Evolutionary conservation across 2,329 filamentous ascomycete species (phyloP), one percentile per base, ranked within the genome.

Genomic region (Venturia effusa): DNA sequence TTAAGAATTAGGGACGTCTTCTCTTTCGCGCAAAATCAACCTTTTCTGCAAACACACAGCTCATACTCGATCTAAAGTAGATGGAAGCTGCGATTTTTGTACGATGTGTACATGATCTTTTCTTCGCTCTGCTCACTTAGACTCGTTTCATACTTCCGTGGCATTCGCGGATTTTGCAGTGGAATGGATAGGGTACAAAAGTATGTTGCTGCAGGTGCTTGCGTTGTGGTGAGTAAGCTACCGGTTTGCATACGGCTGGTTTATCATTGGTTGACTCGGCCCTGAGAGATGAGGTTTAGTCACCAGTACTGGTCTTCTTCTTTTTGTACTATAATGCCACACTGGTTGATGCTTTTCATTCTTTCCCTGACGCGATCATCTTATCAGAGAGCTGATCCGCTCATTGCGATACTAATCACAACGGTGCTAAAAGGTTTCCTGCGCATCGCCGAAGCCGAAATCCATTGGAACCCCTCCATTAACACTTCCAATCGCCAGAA

Each of bases 1-100:
- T 84, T 66, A 78, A 77, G 72, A 81, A 79, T 71, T 81, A 61
- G 61, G 40, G 5, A n/a, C 6, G 3, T 59, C 27, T 57, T 30
- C 54, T 22, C 19, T 57, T 30, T 13, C 11, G 27, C 22, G 41
- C 41, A 45, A 45, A 51, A 51, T 4, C 22, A 51, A 51, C 2
- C 22, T 51, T 24, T 3, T n/a, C n/a, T n/a, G n/a, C n/a, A 27
- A 10, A 11, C 24, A 15, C 22, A 13, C 45, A 30, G 22, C 45
- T 27, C 27, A 27, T 27, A 27, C 22, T 27, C 27, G 45, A 13
- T 27, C 45, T 51, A 15, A 8, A 11, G 22, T 51, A 6, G 45
- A 51, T 51, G 22, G 45, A 51, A 24, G 45, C 15, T 3, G 4
- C 11, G 45, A 51, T 11, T 51, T 27, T 51, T 51, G 45, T 51